Base-by-base conservation (phyloP, 148 eudicot genomes). In the Rhododendron williamsianum region DNA sequence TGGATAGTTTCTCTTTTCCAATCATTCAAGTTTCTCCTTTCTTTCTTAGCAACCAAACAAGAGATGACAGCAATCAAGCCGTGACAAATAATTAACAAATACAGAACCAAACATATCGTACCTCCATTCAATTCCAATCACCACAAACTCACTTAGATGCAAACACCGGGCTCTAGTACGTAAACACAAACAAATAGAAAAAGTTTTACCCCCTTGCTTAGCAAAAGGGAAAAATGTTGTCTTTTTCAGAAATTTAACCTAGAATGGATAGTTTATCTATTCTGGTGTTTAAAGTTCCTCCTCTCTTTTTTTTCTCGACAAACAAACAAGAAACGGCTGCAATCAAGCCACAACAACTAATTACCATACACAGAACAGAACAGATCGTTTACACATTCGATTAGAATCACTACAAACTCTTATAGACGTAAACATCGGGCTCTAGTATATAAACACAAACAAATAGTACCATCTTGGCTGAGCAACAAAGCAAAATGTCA, bases 1-100 rank as follows among this genome's bases (percentile, higher is more conserved):
- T 48, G 2, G 51, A 48, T 48, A 8, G 10, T 48, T 48, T 48
- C 51, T 48, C 51, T 48, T 48, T 48, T 48, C 51, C 2, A 48
- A 0, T 48, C 11, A 10, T 41, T 8, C 9, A 48, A 48, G 9
- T 41, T 48, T 48, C 51, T 8, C 51, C 51, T 48, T 48, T 13
- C 6, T 41, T 41, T 41, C 52, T 82, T 35, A 48, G 84, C 67
- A 80, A 52, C 12, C 82, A 80, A 80, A 80, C 63, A 52, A 41
- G 43, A 41, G 43, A 80, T 25, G 46, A 80, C n/a, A 6, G 18
- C 36, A 30, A 63, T 82, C 74, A 16, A 82, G 36, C 52, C 35
- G 38, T 0, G 3, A 25, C 38, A 49, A 15, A 79, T 79, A 9
- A 15, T n/a, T 78, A 43, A n/a, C 15, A 23, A 36, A 1, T 25